phyloP scores from a whole-genome alignment of 345 rosid species.

The Crucihimalaya himalaica region DNA sequence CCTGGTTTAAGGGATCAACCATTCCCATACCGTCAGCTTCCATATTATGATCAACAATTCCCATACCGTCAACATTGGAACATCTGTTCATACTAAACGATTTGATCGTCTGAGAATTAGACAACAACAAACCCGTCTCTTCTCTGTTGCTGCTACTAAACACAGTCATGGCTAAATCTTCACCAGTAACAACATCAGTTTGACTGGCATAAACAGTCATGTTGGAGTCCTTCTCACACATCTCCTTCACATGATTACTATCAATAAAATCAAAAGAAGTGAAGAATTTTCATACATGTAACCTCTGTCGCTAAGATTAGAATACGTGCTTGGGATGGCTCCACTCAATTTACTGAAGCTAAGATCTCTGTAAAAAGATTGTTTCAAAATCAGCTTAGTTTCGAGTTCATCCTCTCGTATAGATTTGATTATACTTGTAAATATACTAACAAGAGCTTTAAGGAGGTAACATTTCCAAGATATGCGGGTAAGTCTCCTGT shows the following conservation, averaged over 20 bases:
- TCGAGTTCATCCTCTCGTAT: neutral
- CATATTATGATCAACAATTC: constrained; percentile 38
- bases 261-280: neutral
- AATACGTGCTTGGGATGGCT: constrained; percentile 37
- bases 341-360: constrained; percentile 56
- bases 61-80: constrained; percentile 42
- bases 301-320: neutral
- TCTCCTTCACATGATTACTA: constrained; percentile 39
- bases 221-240: constrained; percentile 37
- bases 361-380: constrained; percentile 47
- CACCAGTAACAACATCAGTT: constrained; percentile 26
- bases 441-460: constrained; percentile 48
- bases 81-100: constrained; percentile 60
- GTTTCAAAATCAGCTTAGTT: neutral
- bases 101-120: constrained; percentile 46
- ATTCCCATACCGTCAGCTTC: constrained; percentile 50
- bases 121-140: constrained; percentile 42
- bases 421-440: neutral
- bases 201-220: constrained; percentile 27
- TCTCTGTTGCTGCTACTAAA: constrained; percentile 39
- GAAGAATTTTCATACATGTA: neutral
- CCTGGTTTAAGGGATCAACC: too few relatives aligned
- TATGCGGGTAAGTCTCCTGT: constrained; percentile 45
- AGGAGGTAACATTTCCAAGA: constrained; percentile 34
- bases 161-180: constrained; percentile 29